Conservation (phyloP, 208 protist genomes). For the Leishmania major region DNA sequence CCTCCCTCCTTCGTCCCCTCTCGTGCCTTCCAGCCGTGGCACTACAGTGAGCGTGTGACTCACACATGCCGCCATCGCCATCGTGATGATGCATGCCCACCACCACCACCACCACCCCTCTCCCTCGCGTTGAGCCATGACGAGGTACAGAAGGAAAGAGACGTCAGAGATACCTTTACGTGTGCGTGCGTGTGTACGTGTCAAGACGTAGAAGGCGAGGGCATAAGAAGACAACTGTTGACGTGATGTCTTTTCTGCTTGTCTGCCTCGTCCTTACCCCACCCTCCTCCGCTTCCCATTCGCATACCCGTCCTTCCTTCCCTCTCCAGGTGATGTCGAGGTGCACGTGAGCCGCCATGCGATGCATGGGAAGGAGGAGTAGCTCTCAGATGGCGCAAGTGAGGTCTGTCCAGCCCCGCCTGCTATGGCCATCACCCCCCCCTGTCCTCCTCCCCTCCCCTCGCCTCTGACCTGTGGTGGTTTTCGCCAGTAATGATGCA, state of each 20-base stretch:
- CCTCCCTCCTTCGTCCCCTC: not conserved
- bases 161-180: not conserved
- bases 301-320: not conserved
- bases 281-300: not conserved
- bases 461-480: not conserved
- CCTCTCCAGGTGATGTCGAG: not conserved
- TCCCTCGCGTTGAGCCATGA: not conserved
- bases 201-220: not conserved
- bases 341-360: not conserved
- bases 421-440: too few species aligned
- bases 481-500: not conserved
- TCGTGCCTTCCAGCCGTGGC: not conserved
- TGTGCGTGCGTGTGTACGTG: not conserved
- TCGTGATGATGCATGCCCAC: not conserved
- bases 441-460: too few species aligned
- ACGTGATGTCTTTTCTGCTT: not conserved
- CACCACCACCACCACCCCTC: too few species aligned
- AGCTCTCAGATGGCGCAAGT: not conserved
- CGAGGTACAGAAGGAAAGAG: not conserved
- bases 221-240: not conserved
- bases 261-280: not conserved
- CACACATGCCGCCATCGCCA: not conserved
- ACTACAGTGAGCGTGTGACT: not conserved
- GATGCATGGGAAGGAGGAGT: not conserved
- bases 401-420: not conserved